A percentile compares a stretch with the other conserved stretches of the same genome.
These are phyloP conservation scores for Colletotrichum sidae DNA, from an alignment of 2,329 filamentous ascomycete species.

Conservation along the genomic window DNA sequence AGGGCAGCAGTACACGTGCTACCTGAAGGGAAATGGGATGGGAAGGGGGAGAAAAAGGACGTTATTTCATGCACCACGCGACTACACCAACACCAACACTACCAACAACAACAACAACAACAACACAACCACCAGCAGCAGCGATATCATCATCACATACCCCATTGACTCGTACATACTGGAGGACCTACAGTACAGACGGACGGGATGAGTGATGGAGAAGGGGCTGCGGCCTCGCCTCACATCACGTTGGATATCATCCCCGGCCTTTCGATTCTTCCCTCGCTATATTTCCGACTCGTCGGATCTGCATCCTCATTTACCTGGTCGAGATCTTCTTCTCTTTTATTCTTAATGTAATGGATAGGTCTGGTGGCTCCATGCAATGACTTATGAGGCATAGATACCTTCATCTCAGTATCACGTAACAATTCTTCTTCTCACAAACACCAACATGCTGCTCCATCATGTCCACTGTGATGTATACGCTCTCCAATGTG, in stretches of 20 bases:
- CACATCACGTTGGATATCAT: constrained; percentile 18
- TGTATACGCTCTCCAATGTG: not conserved
- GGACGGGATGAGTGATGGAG: constrained; percentile 3
- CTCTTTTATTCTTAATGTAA: constrained; percentile 31
- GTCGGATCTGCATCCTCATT: not conserved
- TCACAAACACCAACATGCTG: not conserved
- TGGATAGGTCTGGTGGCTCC: constrained; percentile 33
- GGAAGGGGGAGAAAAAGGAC: not conserved
- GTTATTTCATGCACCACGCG: not conserved
- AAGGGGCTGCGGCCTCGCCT: constrained; percentile 1
- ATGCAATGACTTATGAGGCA: constrained; percentile 31
- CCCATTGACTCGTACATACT: constrained; percentile 27
- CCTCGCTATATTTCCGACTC: constrained; percentile 9
- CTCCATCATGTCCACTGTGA: not conserved
- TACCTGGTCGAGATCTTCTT: not conserved
- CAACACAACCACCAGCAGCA: constrained; percentile 1
- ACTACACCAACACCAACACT: constrained; percentile 47
- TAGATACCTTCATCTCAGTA: constrained; percentile 25
- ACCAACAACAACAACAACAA: constrained; percentile 47
- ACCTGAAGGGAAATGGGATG: not conserved
- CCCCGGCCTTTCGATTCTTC: constrained; percentile 17
- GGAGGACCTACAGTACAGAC: constrained; percentile 17
- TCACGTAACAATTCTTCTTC: constrained; percentile 1
- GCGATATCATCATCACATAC: constrained; percentile 21
- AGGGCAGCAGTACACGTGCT: constrained; percentile 10